phyloP scores from a whole-genome alignment of 108 stramenopile genomes.

The Skeletonema menzelii region DNA sequence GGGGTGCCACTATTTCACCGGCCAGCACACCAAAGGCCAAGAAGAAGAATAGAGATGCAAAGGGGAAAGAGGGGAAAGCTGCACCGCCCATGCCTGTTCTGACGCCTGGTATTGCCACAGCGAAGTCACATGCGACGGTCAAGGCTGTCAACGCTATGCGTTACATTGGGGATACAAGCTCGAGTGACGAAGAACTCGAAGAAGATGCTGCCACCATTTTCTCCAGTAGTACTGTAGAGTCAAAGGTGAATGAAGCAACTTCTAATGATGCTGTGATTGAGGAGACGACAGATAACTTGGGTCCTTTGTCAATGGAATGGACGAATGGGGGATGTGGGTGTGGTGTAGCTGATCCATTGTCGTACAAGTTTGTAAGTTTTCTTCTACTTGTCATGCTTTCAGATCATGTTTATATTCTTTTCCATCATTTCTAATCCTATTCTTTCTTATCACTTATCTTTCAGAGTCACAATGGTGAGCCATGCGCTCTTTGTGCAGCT shows the following conservation, averaged over 20 bases:
- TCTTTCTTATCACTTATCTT: background rate
- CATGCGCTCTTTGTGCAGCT: conserved; percentile 43
- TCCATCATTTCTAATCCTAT: background rate
- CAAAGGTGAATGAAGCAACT: background rate
- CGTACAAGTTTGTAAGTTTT: background rate
- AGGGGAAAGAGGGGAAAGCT: background rate
- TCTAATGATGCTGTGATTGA: background rate
- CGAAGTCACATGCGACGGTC: background rate
- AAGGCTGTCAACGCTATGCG: background rate
- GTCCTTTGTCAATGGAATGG: background rate
- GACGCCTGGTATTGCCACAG: background rate
- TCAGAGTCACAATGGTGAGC: conserved; percentile 20
- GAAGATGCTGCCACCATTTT: conserved; percentile 1
- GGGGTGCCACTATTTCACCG: background rate
- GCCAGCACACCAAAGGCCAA: conserved; percentile 3
- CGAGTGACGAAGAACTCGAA: background rate
- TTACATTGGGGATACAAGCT: background rate
- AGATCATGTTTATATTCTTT: background rate
- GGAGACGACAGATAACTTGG: background rate
- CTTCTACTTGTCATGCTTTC: background rate
- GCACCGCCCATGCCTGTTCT: background rate
- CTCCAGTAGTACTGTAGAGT: background rate
- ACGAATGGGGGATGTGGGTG: background rate
- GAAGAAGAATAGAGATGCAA: background rate
- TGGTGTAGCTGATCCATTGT: background rate